Evolutionary conservation across 768 basidiomycete species (phyloP).

Genomic region (Hemileccinum impolitum): DNA sequence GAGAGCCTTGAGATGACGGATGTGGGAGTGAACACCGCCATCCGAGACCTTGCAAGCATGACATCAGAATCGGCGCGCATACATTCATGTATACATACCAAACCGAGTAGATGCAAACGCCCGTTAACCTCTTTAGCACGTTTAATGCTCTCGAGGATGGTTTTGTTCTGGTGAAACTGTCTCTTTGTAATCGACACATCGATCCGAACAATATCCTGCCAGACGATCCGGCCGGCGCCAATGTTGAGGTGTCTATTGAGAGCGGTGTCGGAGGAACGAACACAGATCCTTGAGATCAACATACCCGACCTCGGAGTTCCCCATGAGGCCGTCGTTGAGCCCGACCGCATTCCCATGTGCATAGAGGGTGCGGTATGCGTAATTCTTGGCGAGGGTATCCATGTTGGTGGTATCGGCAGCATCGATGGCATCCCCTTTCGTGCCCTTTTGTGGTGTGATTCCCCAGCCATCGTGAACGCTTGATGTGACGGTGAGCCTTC

Average conservation of each 20-base stretch:
- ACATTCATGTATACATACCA: constrained; percentile 47
- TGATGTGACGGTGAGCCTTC: neutral
- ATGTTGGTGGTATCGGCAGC: constrained; percentile 84
- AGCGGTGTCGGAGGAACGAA: neutral
- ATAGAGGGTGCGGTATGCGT: constrained; percentile 66
- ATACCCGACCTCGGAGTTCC: constrained; percentile 95
- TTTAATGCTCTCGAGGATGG: constrained; percentile 69
- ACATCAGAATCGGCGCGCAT: constrained; percentile 3
- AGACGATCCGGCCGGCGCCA: constrained; percentile 91
- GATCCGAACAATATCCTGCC: constrained; percentile 97
- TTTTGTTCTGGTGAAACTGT: constrained; percentile 76
- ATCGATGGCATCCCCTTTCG: constrained; percentile 86
- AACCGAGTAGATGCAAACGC: constrained; percentile 82
- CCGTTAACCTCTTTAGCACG: constrained; percentile 81
- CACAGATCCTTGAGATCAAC: constrained; percentile 26
- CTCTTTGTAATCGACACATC: constrained; percentile 88
- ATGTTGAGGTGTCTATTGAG: constrained; percentile 81
- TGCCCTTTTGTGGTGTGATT: constrained; percentile 60
- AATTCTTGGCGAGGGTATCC: constrained; percentile 78
- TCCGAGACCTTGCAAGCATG: constrained; percentile 68
- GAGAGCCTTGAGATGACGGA: constrained; percentile 83
- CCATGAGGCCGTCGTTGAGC: constrained; percentile 92
- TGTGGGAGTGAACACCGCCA: constrained; percentile 97
- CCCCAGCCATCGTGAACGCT: constrained; percentile 99
- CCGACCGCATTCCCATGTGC: constrained; percentile 94